phyloP scores from a whole-genome alignment of 345 rosid genomes.

The Cardamine chenopodiifolia region DNA sequence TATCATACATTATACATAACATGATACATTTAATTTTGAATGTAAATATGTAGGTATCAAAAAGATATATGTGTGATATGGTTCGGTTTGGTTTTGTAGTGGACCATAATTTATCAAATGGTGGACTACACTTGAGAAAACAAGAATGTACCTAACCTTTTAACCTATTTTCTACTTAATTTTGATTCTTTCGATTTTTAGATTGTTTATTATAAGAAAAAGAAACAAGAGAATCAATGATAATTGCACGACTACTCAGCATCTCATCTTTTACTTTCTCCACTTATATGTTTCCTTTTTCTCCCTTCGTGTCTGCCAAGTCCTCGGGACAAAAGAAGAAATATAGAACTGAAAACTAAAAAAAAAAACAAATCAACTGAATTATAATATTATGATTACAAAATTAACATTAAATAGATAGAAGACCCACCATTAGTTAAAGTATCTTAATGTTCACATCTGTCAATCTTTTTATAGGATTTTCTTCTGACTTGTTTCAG shows the following conservation, averaged over 20 bases:
- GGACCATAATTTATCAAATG: slow-evolving; percentile 27
- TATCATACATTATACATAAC: not conserved
- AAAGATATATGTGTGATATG: not conserved
- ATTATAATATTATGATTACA: slow-evolving; percentile 18
- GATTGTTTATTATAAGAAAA: slow-evolving; percentile 17
- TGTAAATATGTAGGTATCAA: not conserved
- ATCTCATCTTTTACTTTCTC: slow-evolving; percentile 38
- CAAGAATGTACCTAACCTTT: slow-evolving; percentile 31
- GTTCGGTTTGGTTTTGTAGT: slow-evolving; percentile 21
- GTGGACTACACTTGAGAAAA: slow-evolving; percentile 40
- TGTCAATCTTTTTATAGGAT: slow-evolving; percentile 34
- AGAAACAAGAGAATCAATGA: slow-evolving; percentile 31
- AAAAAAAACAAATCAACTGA: slow-evolving; percentile 3
- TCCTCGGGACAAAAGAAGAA: slow-evolving; percentile 40
- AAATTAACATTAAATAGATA: slow-evolving; percentile 22
- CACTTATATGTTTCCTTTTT: slow-evolving; percentile 15
- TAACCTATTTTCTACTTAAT: slow-evolving; percentile 13
- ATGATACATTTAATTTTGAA: not conserved
- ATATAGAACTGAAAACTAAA: not conserved
- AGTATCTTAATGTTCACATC: slow-evolving; percentile 43
- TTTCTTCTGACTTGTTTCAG: slow-evolving; percentile 39
- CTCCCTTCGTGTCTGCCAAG: slow-evolving; percentile 35
- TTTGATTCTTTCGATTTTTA: slow-evolving; percentile 6
- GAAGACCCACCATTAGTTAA: slow-evolving; percentile 36
- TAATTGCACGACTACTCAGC: slow-evolving; percentile 40